Conservation (phyloP, 1,284 basidiomycete species). For the Pisolithus thermaeus region DNA sequence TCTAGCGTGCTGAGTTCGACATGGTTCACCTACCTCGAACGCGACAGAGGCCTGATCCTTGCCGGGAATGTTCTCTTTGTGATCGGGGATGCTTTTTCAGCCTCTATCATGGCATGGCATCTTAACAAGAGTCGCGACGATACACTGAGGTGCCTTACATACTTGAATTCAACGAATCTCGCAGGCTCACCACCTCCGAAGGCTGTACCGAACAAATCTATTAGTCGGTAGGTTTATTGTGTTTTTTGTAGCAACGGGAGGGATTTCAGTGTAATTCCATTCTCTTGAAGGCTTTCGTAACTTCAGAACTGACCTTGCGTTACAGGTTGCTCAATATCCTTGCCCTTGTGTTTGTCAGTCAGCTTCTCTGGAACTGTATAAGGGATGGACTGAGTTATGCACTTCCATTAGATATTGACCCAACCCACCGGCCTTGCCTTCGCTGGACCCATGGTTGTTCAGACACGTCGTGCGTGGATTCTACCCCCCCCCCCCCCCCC, state of each 20-base stretch:
- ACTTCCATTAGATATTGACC: slow-evolving; percentile 9
- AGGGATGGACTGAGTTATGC: background rate
- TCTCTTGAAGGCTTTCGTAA: background rate
- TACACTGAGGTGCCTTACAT: background rate
- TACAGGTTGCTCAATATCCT: slow-evolving; percentile 23
- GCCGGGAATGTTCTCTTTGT: background rate
- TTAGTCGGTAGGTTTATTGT: slow-evolving; percentile 11
- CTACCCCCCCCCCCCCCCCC: background rate
- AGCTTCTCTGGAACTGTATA: background rate
- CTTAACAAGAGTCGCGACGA: background rate
- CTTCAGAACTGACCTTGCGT: background rate
- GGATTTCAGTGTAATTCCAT: slow-evolving; percentile 19
- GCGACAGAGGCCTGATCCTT: slow-evolving; percentile 10
- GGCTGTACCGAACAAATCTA: background rate
- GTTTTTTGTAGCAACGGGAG: slow-evolving; percentile 23
- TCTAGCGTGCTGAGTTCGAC: slow-evolving; percentile 9
- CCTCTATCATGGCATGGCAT: background rate
- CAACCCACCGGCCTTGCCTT: slow-evolving; percentile 16
- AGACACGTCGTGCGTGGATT: background rate
- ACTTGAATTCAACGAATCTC: too few species aligned
- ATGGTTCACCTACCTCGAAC: slow-evolving; percentile 14
- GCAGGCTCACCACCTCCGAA: too few species aligned
- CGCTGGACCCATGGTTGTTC: slow-evolving; percentile 14
- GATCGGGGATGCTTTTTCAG: slow-evolving; percentile 3
- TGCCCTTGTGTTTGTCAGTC: slow-evolving; percentile 22